Evolutionary conservation across 495 filamentous ascomycete genomes (phyloP).

Genomic region (Annulohypoxylon maeteangense): DNA sequence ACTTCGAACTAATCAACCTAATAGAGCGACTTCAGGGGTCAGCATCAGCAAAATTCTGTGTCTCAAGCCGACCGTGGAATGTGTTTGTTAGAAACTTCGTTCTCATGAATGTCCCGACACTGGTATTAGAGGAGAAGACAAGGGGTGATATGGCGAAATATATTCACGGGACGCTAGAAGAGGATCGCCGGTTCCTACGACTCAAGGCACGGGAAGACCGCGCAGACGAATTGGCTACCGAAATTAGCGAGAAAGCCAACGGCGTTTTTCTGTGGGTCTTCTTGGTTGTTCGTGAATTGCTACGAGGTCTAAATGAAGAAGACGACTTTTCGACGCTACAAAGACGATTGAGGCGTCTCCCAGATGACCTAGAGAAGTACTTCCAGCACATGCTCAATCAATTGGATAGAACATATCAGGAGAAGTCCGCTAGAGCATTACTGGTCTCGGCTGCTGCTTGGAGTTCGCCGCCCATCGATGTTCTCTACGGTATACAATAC

Average conservation of each 20-base stretch:
- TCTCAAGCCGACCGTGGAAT: constrained; percentile 61
- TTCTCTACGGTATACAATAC: constrained; percentile 11
- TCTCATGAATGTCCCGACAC: constrained; percentile 24
- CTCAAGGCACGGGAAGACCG: constrained; percentile 12
- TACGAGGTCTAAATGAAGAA: constrained; percentile 35
- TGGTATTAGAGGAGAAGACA: constrained; percentile 8
- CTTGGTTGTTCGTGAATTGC: constrained; percentile 35
- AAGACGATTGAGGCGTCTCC: constrained; percentile 26
- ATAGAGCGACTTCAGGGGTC: constrained; percentile 12
- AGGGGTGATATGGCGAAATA: neutral
- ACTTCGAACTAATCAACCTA: constrained; percentile 15
- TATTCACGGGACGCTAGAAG: neutral
- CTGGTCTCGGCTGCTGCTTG: constrained; percentile 13
- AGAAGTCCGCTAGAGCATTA: constrained; percentile 22
- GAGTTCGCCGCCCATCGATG: constrained; percentile 15
- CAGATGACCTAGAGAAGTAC: constrained; percentile 35
- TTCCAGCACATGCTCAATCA: constrained; percentile 36
- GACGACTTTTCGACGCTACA: constrained; percentile 36
- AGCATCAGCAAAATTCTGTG: constrained; percentile 58
- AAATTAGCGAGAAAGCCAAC: constrained; percentile 3
- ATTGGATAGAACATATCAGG: constrained; percentile 16
- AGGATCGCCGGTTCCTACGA: constrained; percentile 2
- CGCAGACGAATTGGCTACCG: constrained; percentile 1
- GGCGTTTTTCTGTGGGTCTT: constrained; percentile 51
- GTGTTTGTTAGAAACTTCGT: constrained; percentile 51